These are phyloP conservation scores for Podaxis sp. DNA, from an alignment of 768 basidiomycete species.

Conservation along the genomic window DNA sequence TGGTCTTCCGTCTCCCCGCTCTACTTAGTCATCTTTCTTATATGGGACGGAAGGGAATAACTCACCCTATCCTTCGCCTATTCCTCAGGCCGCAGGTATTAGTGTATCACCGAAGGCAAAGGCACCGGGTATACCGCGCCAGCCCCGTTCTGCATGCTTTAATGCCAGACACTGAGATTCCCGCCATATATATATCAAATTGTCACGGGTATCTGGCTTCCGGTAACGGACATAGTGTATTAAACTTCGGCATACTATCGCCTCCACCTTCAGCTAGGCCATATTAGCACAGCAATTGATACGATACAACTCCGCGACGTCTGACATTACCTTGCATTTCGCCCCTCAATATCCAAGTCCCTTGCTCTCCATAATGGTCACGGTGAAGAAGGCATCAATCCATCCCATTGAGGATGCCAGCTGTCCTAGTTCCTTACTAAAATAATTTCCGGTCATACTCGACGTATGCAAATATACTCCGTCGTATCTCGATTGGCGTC, in stretches of 20 bases:
- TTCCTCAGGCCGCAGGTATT: too few relatives aligned
- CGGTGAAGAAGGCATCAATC: too few relatives aligned
- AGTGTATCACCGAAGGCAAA: too few relatives aligned
- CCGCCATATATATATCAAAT: background rate
- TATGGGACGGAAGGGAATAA: background rate
- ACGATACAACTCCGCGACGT: background rate
- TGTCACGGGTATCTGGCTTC: background rate
- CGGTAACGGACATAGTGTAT: background rate
- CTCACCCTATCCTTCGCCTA: background rate
- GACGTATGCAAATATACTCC: background rate
- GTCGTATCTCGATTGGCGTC: background rate
- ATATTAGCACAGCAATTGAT: slow-evolving; percentile 3
- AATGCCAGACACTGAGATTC: background rate
- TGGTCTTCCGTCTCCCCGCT: background rate
- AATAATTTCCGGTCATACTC: background rate
- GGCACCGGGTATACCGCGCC: too few relatives aligned
- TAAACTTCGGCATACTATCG: background rate
- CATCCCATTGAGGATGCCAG: too few relatives aligned
- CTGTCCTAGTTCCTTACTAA: too few relatives aligned
- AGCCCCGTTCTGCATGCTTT: too few relatives aligned
- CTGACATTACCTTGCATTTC: too few relatives aligned
- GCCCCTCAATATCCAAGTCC: too few relatives aligned
- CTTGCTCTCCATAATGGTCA: too few relatives aligned
- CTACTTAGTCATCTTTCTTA: background rate
- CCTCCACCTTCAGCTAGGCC: background rate